Percentiles rank a stretch among this genome's conserved stretches.
Evolutionary conservation across 352 stramenopile species (phyloP).

Genomic region (Globisporangium acanthophoron): DNA sequence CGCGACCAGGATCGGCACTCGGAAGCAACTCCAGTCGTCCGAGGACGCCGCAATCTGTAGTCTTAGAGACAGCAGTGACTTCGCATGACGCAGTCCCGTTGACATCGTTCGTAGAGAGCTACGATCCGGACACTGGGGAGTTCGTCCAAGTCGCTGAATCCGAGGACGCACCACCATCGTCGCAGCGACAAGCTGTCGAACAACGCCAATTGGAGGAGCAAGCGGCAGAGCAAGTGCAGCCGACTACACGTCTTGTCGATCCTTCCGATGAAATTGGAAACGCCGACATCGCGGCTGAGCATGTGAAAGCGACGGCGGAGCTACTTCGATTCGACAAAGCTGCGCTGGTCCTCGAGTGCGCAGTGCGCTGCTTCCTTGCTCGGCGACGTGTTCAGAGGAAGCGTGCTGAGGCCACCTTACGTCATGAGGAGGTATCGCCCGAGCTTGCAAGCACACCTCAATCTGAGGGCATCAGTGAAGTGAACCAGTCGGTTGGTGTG

Average conservation of each 20-base stretch:
- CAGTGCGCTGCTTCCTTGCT: conserved; percentile 18
- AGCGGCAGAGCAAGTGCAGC: neutral
- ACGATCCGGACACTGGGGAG: conserved; percentile 6
- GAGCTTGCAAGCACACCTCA: no score
- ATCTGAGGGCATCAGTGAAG: no score
- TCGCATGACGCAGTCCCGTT: neutral
- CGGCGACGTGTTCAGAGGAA: conserved; percentile 21
- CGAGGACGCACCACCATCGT: no score
- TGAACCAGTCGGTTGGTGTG: no score
- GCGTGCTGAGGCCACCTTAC: neutral
- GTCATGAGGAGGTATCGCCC: neutral
- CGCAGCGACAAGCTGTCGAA: neutral
- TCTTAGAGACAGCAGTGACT: neutral
- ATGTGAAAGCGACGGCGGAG: neutral
- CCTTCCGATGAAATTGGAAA: neutral
- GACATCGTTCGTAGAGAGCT: conserved; percentile 8
- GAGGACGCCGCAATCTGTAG: neutral
- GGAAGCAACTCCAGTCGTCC: neutral
- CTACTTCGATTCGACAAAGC: conserved; percentile 10
- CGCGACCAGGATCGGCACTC: conserved; percentile 2
- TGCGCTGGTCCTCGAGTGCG: conserved; percentile 33
- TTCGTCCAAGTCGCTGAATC: conserved; percentile 2
- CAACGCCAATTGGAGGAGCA: neutral
- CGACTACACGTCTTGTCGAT: neutral
- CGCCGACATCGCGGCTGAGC: neutral